Conservation (phyloP, 768 basidiomycete species). For the Termitomyces sp. region DNA sequence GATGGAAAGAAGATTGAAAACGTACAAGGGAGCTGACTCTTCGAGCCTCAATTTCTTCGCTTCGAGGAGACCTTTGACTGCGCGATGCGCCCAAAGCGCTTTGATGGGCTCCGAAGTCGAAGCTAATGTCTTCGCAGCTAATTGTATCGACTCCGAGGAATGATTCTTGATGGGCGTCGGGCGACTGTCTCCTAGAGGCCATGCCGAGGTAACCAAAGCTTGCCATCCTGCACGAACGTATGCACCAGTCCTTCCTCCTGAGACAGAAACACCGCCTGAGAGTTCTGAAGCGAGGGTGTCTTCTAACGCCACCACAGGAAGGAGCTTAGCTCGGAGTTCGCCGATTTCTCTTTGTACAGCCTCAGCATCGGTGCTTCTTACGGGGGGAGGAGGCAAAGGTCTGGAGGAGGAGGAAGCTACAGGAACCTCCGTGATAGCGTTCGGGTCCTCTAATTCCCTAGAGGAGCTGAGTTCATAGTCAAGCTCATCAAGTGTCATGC, state of each 20-base stretch:
- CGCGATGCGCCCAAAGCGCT: constrained; percentile 69
- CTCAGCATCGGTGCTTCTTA: background rate
- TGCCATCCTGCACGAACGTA: constrained; percentile 78
- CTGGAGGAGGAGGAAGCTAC: constrained; percentile 20
- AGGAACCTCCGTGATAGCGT: constrained; percentile 20
- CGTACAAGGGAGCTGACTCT: constrained; percentile 77
- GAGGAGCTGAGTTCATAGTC: constrained; percentile 49
- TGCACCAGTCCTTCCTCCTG: constrained; percentile 60
- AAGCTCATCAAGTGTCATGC: constrained; percentile 70
- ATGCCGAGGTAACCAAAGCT: constrained; percentile 42
- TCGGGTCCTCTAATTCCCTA: constrained; percentile 13
- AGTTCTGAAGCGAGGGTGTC: constrained; percentile 67
- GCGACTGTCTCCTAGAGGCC: constrained; percentile 39
- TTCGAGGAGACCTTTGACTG: constrained; percentile 55
- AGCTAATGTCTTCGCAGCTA: constrained; percentile 57
- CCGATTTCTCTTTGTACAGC: constrained; percentile 38
- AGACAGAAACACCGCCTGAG: constrained; percentile 59
- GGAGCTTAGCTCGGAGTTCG: constrained; percentile 51
- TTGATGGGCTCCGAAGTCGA: constrained; percentile 50
- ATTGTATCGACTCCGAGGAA: constrained; percentile 42
- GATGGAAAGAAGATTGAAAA: constrained; percentile 13
- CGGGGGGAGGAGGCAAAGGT: background rate
- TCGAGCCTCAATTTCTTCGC: constrained; percentile 64
- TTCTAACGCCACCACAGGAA: constrained; percentile 67
- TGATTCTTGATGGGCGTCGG: constrained; percentile 31